Percentiles rank a stretch among this genome's conserved stretches.
Evolutionary conservation across 2,329 filamentous ascomycete species (phyloP).

Genomic region (Colletotrichum sp.): DNA sequence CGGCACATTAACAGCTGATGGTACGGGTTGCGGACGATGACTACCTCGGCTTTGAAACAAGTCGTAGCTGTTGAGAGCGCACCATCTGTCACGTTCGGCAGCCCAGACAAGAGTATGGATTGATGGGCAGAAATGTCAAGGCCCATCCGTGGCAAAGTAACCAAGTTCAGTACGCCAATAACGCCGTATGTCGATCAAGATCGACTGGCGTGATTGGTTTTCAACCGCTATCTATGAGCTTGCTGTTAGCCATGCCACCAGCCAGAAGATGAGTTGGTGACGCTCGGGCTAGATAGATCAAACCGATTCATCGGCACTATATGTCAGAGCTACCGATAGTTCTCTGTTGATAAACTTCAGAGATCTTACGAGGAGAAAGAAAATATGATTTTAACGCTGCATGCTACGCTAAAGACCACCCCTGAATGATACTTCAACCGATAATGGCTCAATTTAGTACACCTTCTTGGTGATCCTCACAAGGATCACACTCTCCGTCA

Average conservation of each 20-base stretch:
- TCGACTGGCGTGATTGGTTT: not conserved
- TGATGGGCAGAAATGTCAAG: not conserved
- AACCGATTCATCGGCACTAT: not conserved
- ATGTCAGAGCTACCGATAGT: not conserved
- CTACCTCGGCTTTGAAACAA: not conserved
- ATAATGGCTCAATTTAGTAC: slow-evolving; percentile 11
- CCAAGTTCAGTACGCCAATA: not conserved
- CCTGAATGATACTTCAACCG: not conserved
- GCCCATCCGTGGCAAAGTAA: not conserved
- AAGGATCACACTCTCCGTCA: slow-evolving; percentile 72
- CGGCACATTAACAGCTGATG: not conserved
- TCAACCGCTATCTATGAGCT: not conserved
- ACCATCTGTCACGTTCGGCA: not conserved
- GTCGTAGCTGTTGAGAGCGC: not conserved
- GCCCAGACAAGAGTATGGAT: not conserved
- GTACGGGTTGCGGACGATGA: not conserved
- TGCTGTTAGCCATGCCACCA: not conserved
- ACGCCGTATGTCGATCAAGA: not conserved
- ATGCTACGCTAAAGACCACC: not conserved
- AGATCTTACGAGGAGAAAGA: not conserved
- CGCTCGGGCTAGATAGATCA: not conserved
- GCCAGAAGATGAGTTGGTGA: not conserved
- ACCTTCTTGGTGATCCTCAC: slow-evolving; percentile 73
- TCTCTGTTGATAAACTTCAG: not conserved
- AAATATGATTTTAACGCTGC: not conserved